Evolutionary conservation across 1,284 basidiomycete species (phyloP), one percentile per base, ranked within the genome.

Genomic region (Pholiota adiposa): DNA sequence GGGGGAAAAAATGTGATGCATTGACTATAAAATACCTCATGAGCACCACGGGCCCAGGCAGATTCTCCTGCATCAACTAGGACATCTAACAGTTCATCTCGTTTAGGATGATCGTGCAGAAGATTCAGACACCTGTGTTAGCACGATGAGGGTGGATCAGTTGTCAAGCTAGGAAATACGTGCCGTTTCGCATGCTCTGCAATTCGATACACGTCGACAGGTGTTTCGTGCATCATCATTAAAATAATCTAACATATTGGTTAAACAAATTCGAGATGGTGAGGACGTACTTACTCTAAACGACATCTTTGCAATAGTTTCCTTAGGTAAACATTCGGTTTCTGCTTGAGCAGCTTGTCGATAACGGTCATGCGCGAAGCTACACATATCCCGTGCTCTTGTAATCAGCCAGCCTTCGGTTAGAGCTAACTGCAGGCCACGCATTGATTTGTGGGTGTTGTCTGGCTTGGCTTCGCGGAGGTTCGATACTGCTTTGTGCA

Each of bases 371-470:
- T 90, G 88, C 3, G 87, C 78, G 72, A 89, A 90, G 63, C 82
- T 85, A 70, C 87, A 89, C 86, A 89, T 88, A 65, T 90, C 88
- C 27, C 88, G 77, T 1, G 86, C 88, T 48, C 86, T 75, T 63
- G 88, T 86, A 12, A 88, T 82, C 3, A 90, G 75, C 87, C 87
- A 90, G 1, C 88, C 88, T 69, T 90, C 88, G 3, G 83, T 74
- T 18, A 89, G 79, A 1, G 87, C 88, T 16, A 79, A 72, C 68
- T 90, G 88, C 38, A 89, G 75, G 2, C 88, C 88, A 16, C 83
- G 82, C 77, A 90, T 88, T 2, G 87, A 88, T 23, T 78, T 79
- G 41, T 84, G 81, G n/a, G 81, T 76, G 56, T 75, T 75, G 25
- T 70, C 75, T 2, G 72, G 62, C 14, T 72, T 73, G 51, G 72